Percentiles rank a stretch among this genome's conserved stretches.
phyloP scores from a whole-genome alignment of 2,329 filamentous ascomycete genomes.

The Boeremia exigua region DNA sequence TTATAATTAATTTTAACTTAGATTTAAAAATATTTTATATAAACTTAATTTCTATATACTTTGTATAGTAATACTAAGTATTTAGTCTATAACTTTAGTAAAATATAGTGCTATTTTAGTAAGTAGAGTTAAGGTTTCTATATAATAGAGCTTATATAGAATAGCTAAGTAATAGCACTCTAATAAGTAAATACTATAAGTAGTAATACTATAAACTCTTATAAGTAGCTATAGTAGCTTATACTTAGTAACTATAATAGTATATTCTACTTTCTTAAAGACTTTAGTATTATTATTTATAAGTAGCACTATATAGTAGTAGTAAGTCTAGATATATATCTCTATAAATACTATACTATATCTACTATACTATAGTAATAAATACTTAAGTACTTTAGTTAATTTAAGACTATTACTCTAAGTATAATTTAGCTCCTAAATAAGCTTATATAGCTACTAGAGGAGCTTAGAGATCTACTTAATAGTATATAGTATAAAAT shows the following conservation, averaged over 20 bases:
- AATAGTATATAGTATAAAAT: background rate
- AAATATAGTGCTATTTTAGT: too few species aligned
- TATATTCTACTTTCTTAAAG: background rate
- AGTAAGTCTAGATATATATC: background rate
- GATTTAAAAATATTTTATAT: too few species aligned
- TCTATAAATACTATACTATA: background rate
- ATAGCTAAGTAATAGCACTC: too few species aligned
- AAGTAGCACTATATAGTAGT: background rate
- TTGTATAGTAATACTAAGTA: too few species aligned
- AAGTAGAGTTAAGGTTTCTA: too few species aligned
- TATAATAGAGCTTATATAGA: too few species aligned
- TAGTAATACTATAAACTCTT: too few species aligned
- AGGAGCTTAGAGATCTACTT: background rate
- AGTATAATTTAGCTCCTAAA: background rate
- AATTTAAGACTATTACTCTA: background rate
- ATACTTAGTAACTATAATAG: background rate
- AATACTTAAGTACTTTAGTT: background rate
- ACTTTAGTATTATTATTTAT: slow-evolving; percentile 1
- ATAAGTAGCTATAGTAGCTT: too few species aligned
- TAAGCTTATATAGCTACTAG: background rate
- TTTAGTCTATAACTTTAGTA: too few species aligned
- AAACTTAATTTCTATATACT: too few species aligned
- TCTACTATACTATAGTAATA: background rate
- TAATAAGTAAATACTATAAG: too few species aligned
- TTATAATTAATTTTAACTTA: too few species aligned